Percentiles rank a stretch among this genome's conserved stretches.
These are phyloP conservation scores for Ulmus americana DNA, from an alignment of 331 rosid species.

Conservation along the genomic window DNA sequence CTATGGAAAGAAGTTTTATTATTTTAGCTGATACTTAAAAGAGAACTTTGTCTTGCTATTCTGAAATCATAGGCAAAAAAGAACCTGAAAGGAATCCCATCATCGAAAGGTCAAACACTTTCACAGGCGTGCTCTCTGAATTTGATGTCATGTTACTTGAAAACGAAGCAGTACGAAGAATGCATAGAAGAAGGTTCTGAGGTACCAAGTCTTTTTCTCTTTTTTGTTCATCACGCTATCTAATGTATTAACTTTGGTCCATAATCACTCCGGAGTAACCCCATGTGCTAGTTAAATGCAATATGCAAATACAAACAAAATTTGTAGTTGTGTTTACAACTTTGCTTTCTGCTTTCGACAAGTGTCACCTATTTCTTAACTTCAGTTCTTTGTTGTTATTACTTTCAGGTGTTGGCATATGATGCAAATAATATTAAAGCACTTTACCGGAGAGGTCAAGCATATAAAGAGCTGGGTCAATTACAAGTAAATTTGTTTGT, in stretches of 20 bases:
- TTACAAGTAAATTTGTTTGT: conserved; percentile 50
- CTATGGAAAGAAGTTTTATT: not conserved
- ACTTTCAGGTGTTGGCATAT: conserved; percentile 63
- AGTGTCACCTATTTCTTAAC: not conserved
- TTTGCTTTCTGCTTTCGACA: not conserved
- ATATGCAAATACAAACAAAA: not conserved
- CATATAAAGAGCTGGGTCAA: conserved; percentile 73
- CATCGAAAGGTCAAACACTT: conserved; percentile 61
- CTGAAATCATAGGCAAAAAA: conserved; percentile 67
- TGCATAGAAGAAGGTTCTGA: conserved; percentile 85
- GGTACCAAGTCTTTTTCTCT: conserved; percentile 44
- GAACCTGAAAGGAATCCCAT: conserved; percentile 57
- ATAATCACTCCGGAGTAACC: not conserved
- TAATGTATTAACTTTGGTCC: conserved; percentile 16
- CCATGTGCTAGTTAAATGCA: not conserved
- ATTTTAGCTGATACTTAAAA: not conserved
- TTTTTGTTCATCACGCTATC: conserved; percentile 10
- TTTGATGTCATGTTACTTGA: conserved; percentile 92
- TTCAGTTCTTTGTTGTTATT: conserved; percentile 6
- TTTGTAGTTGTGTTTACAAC: not conserved
- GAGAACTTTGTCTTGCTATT: conserved; percentile 7
- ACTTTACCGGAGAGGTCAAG: conserved; percentile 97
- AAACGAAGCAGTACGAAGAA: conserved; percentile 67
- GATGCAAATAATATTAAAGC: conserved; percentile 82
- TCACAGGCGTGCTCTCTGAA: conserved; percentile 83